These are phyloP conservation scores for Themeda triandra DNA, from an alignment of 176 grass and related monocot genomes.

Conservation along the genomic window DNA sequence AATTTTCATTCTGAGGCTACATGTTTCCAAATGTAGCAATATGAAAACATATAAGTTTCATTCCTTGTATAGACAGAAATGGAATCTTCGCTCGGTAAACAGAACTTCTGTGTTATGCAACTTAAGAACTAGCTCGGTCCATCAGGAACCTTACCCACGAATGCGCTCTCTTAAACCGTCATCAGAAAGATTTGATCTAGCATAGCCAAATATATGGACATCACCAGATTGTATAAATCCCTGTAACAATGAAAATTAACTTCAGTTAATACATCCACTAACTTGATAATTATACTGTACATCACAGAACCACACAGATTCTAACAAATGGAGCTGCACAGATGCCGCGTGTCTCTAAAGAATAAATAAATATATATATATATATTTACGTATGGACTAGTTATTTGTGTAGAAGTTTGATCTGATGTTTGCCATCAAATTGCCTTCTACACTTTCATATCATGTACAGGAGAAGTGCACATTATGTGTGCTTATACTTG, in stretches of 20 bases:
- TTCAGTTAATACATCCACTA: not conserved
- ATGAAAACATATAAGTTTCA: not conserved
- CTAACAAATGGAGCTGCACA: not conserved
- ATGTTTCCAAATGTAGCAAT: slow-evolving; percentile 9
- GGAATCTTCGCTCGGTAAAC: not conserved
- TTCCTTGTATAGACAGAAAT: not conserved
- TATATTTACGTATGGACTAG: not conserved
- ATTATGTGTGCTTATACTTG: slow-evolving; percentile 13
- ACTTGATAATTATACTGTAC: not conserved
- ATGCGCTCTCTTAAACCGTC: slow-evolving; percentile 83
- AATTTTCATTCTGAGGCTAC: not conserved
- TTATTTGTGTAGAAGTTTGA: slow-evolving; percentile 4
- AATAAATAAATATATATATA: slow-evolving; percentile 5
- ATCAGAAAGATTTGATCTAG: slow-evolving; percentile 88
- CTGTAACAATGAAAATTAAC: slow-evolving; percentile 39
- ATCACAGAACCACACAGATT: not conserved
- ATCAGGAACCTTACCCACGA: slow-evolving; percentile 59
- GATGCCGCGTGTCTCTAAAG: not conserved
- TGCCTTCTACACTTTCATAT: slow-evolving; percentile 7
- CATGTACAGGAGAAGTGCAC: not conserved
- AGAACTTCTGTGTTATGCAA: not conserved
- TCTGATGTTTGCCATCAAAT: slow-evolving; percentile 15
- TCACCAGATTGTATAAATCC: slow-evolving; percentile 77
- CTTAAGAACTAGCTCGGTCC: slow-evolving; percentile 1
- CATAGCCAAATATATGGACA: slow-evolving; percentile 95